Conservation (phyloP, 495 filamentous ascomycete genomes). For the Penicillium malachiteum region DNA sequence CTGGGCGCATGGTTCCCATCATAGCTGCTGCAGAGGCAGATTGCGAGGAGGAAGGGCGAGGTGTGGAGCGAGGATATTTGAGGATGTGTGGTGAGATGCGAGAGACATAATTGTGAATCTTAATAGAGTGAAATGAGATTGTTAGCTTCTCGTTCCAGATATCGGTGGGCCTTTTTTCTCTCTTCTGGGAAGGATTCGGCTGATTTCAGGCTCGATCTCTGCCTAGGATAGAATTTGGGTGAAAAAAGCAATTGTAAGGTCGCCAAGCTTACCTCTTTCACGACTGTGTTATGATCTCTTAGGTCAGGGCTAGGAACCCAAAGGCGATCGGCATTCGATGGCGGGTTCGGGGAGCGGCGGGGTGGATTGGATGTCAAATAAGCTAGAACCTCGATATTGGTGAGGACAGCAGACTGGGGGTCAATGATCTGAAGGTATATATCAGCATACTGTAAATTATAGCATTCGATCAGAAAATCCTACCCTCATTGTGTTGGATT, state of each 20-base stretch:
- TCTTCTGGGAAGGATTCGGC: too few relatives aligned
- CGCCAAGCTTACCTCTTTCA: conserved; percentile 42
- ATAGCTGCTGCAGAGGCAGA: conserved; percentile 28
- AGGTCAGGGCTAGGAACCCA: conserved; percentile 46
- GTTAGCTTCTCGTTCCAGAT: neutral
- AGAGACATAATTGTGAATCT: conserved; percentile 48
- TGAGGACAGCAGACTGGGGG: conserved; percentile 60
- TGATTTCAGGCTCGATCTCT: too few relatives aligned
- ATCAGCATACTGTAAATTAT: too few relatives aligned
- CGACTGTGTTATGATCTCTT: conserved; percentile 49
- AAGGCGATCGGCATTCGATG: conserved; percentile 32
- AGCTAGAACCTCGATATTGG: conserved; percentile 63
- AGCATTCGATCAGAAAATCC: neutral
- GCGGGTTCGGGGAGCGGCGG: conserved; percentile 40
- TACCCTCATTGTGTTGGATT: conserved; percentile 33
- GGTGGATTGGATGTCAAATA: conserved; percentile 53
- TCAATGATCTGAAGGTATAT: conserved; percentile 52
- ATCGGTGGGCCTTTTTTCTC: too few relatives aligned
- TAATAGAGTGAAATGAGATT: neutral
- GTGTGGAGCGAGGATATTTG: conserved; percentile 33
- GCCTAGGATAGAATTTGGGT: neutral
- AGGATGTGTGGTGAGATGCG: conserved; percentile 42
- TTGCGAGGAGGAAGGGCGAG: conserved; percentile 24
- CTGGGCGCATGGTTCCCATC: conserved; percentile 25
- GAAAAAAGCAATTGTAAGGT: neutral